Evolutionary conservation across 805 yeast genomes (phyloP).

Genomic region (Cyberlindnera euphorbiiphila): DNA sequence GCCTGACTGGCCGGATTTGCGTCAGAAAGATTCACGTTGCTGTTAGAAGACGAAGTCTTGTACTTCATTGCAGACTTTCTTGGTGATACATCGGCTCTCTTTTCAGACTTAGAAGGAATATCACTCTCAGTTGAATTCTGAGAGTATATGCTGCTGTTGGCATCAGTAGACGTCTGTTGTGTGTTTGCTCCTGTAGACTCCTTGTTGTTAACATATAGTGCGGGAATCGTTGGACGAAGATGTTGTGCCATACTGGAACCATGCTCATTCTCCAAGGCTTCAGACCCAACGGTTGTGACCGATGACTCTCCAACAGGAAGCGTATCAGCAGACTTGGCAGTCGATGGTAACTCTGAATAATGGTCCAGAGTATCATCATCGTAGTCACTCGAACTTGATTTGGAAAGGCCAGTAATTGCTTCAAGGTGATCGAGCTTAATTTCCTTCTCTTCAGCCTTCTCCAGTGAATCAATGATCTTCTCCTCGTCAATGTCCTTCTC

Average conservation of each 20-base stretch:
- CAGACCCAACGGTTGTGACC: conserved; percentile 21
- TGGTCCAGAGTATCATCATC: conserved; percentile 17
- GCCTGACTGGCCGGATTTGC: conserved; percentile 54
- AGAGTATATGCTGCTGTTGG: conserved; percentile 16
- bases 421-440: too few species aligned
- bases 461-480: conserved; percentile 1
- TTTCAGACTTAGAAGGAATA: conserved; percentile 34
- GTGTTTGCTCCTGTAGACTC: conserved; percentile 3
- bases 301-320: conserved; percentile 20
- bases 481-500: conserved; percentile 14
- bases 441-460: conserved; percentile 3
- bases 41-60: conserved; percentile 22
- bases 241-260: conserved; percentile 41
- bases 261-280: conserved; percentile 6
- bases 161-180: conserved; percentile 3
- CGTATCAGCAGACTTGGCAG: conserved; percentile 25
- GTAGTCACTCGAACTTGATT: conserved; percentile 5
- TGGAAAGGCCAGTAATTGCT: too few species aligned
- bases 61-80: conserved; percentile 41
- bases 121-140: conserved; percentile 11
- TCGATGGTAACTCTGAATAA: conserved; percentile 24
- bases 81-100: conserved; percentile 33
- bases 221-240: conserved; percentile 39
- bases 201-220: conserved; percentile 12
- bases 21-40: conserved; percentile 16